Percentiles rank a stretch among this genome's conserved stretches.
Conservation (phyloP, 257 asterid genomes). For the Leptodermis oblonga region DNA sequence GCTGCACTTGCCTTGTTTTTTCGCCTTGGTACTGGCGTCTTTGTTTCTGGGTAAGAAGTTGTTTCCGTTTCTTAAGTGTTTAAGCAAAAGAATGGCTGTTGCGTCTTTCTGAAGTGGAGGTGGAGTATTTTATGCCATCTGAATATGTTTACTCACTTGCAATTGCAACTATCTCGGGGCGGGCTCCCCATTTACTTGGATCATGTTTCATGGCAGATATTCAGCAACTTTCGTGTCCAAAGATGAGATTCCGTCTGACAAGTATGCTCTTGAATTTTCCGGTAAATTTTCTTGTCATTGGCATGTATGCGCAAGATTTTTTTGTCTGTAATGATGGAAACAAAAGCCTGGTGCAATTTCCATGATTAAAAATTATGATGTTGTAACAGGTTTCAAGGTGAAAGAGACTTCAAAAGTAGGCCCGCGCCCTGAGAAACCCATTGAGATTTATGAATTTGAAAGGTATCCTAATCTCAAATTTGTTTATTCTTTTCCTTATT, state of each 20-base stretch:
- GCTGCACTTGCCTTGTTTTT: constrained; percentile 83
- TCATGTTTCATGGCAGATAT: constrained; percentile 47
- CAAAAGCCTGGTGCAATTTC: not conserved
- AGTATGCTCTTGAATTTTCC: constrained; percentile 77
- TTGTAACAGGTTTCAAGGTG: constrained; percentile 62
- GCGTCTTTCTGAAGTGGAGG: not conserved
- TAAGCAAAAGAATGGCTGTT: not conserved
- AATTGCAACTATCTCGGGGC: not conserved
- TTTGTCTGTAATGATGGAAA: not conserved
- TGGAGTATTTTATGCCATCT: not conserved
- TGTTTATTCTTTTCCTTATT: not conserved
- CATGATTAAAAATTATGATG: not conserved
- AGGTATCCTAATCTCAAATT: no score
- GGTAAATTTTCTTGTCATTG: constrained; percentile 37
- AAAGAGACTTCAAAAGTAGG: constrained; percentile 85
- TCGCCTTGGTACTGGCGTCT: constrained; percentile 74
- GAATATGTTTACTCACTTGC: not conserved
- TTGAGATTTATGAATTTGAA: constrained; percentile 86
- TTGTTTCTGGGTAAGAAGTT: constrained; percentile 63
- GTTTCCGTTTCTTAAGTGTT: not conserved
- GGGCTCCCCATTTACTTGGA: constrained; percentile 1
- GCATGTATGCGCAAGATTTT: not conserved
- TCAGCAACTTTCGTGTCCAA: constrained; percentile 66
- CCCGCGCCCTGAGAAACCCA: constrained; percentile 89
- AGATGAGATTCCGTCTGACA: constrained; percentile 64